These are phyloP conservation scores for Trichoderma breve DNA, from an alignment of 2,329 filamentous ascomycete species.

Conservation along the genomic window DNA sequence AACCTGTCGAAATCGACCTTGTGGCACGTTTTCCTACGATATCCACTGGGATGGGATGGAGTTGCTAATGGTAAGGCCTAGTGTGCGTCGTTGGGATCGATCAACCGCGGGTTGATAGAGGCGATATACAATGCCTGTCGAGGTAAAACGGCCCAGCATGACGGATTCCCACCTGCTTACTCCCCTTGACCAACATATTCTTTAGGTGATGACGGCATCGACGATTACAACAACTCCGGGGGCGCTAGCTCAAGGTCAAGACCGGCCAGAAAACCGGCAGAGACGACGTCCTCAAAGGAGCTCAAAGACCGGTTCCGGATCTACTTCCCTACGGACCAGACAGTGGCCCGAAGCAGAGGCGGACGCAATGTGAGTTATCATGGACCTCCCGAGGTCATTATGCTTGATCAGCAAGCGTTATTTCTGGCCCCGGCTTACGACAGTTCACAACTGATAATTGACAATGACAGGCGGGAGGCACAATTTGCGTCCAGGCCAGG, in stretches of 20 bases:
- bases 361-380: conserved; percentile 51
- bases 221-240: conserved; percentile 40
- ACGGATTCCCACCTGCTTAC: neutral
- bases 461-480: conserved; percentile 63
- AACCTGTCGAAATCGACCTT: conserved; percentile 67
- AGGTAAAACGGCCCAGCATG: conserved; percentile 38
- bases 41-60: neutral
- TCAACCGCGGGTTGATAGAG: conserved; percentile 66
- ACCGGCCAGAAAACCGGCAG: conserved; percentile 26
- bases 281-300: conserved; percentile 22
- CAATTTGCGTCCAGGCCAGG: conserved; percentile 72
- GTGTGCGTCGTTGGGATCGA: conserved; percentile 77
- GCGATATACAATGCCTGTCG: conserved; percentile 55
- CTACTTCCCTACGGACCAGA: conserved; percentile 76
- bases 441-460: neutral
- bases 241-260: conserved; percentile 36
- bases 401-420: neutral
- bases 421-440: neutral
- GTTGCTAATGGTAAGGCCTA: conserved; percentile 32
- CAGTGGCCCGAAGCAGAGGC: conserved; percentile 63
- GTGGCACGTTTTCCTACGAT: conserved; percentile 46
- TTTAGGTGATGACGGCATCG: conserved; percentile 41
- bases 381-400: neutral
- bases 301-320: conserved; percentile 60
- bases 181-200: neutral